phyloP scores from a whole-genome alignment of 2,329 filamentous ascomycete genomes.

The Ceratocystis albifundus region DNA sequence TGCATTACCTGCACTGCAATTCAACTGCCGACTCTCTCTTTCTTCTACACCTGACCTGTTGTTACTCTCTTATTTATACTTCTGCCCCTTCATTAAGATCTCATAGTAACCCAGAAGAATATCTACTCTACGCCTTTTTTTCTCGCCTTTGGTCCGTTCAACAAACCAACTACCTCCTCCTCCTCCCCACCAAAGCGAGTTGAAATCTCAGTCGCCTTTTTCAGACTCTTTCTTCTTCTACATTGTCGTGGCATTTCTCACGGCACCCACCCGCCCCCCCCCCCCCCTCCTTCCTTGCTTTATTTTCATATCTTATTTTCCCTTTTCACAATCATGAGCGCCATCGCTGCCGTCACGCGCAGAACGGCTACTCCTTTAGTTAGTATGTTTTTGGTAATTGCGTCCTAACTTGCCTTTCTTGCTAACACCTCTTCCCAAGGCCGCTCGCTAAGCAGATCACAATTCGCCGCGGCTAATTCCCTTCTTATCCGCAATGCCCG shows the following conservation, averaged over 20 bases:
- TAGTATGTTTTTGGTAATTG: constrained; percentile 15
- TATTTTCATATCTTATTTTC: background rate
- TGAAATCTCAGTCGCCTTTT: background rate
- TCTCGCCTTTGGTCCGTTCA: background rate
- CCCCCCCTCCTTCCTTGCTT: background rate
- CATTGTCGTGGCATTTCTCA: background rate
- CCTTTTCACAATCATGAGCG: constrained; percentile 20
- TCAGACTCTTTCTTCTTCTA: background rate
- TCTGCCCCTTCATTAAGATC: background rate
- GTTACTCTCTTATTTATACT: constrained; percentile 7
- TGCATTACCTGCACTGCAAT: too few relatives aligned
- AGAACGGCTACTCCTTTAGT: constrained; percentile 19
- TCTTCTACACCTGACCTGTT: background rate
- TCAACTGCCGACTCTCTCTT: background rate
- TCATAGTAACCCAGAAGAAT: too few relatives aligned
- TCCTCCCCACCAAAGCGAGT: background rate
- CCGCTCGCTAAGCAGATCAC: constrained; percentile 22
- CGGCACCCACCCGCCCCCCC: too few relatives aligned
- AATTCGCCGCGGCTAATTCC: constrained; percentile 22
- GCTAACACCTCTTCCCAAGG: constrained; percentile 9
- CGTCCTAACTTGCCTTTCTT: background rate
- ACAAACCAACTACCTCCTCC: background rate
- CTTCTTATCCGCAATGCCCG: constrained; percentile 22
- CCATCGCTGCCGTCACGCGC: constrained; percentile 20
- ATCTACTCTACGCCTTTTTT: too few relatives aligned